Percentiles rank a stretch among this genome's conserved stretches.
These are phyloP conservation scores for Aspergillus hiratsukae DNA, from an alignment of 2,329 filamentous ascomycete genomes.

Conservation along the genomic window DNA sequence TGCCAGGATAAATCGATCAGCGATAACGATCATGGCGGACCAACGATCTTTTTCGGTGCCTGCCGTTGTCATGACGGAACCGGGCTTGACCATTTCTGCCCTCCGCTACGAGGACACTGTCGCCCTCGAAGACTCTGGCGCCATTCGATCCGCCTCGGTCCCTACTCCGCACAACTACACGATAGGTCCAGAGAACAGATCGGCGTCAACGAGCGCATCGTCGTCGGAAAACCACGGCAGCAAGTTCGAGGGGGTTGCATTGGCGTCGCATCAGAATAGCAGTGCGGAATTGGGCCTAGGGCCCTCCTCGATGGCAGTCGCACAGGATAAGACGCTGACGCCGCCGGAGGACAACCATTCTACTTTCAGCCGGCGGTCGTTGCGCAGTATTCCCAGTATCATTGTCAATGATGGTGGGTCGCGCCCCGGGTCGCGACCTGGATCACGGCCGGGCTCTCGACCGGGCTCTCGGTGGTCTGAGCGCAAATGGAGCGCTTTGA, in stretches of 20 bases:
- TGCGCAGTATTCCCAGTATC: slow-evolving; percentile 39
- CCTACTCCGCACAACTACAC: slow-evolving; percentile 20
- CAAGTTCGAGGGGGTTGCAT: slow-evolving; percentile 6
- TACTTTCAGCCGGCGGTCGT: slow-evolving; percentile 23
- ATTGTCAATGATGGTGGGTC: slow-evolving; percentile 32
- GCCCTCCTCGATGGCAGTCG: slow-evolving; percentile 7
- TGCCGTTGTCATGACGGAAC: slow-evolving; percentile 22
- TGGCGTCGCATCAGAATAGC: slow-evolving; percentile 12
- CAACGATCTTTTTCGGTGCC: slow-evolving; percentile 26
- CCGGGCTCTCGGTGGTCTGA: slow-evolving; percentile 42
- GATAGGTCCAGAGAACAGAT: slow-evolving; percentile 20
- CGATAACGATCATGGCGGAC: slow-evolving; percentile 22
- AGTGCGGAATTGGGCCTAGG: slow-evolving; percentile 11
- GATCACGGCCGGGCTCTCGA: slow-evolving; percentile 27
- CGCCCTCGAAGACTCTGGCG: slow-evolving; percentile 17
- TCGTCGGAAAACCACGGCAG: slow-evolving; percentile 15
- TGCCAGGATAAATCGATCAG: slow-evolving; percentile 25
- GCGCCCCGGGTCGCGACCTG: slow-evolving; percentile 31
- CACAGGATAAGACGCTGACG: slow-evolving; percentile 13
- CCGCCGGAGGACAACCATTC: slow-evolving; percentile 21
- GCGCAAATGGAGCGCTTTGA: slow-evolving; percentile 39
- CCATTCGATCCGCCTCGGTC: slow-evolving; percentile 27
- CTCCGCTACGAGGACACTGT: slow-evolving; percentile 26
- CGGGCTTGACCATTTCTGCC: slow-evolving; percentile 20
- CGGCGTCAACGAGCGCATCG: slow-evolving; percentile 21